These are phyloP conservation scores for Nothophytophthora sp. DNA, from an alignment of 352 stramenopile genomes.

Conservation along the genomic window DNA sequence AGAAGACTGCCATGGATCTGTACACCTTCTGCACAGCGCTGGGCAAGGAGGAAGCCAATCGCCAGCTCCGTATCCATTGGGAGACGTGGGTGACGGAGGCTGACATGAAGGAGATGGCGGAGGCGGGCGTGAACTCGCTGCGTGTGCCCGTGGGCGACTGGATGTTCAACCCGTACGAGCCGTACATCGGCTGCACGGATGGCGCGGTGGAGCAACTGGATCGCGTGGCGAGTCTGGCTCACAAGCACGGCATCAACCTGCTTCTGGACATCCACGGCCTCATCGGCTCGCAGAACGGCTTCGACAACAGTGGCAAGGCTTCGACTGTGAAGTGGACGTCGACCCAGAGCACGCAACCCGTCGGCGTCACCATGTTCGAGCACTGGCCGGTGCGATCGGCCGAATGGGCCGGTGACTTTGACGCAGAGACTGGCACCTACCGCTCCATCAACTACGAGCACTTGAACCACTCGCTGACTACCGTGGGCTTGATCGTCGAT, in stretches of 20 bases:
- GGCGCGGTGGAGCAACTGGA: slow-evolving; percentile 92
- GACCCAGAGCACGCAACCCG: slow-evolving; percentile 65
- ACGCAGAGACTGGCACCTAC: slow-evolving; percentile 85
- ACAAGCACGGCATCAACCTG: slow-evolving; percentile 87
- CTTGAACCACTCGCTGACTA: slow-evolving; percentile 90
- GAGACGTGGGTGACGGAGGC: slow-evolving; percentile 93
- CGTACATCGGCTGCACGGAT: slow-evolving; percentile 93
- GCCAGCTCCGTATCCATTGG: slow-evolving; percentile 93
- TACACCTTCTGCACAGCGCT: slow-evolving; percentile 91
- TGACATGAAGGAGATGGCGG: slow-evolving; percentile 88
- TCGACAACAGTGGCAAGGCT: slow-evolving; percentile 93
- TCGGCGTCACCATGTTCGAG: slow-evolving; percentile 90
- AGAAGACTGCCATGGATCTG: slow-evolving; percentile 90
- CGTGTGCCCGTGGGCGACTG: slow-evolving; percentile 94
- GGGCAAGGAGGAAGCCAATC: slow-evolving; percentile 90
- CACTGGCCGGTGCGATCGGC: slow-evolving; percentile 92
- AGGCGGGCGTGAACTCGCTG: slow-evolving; percentile 75
- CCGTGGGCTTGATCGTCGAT: slow-evolving; percentile 88
- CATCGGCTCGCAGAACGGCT: slow-evolving; percentile 94
- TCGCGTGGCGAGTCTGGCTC: slow-evolving; percentile 80
- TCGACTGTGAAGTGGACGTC: slow-evolving; percentile 91
- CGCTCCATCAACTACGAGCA: slow-evolving; percentile 92
- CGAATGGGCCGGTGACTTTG: slow-evolving; percentile 91
- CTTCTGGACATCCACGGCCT: slow-evolving; percentile 95
- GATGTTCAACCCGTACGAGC: slow-evolving; percentile 95